phyloP scores from a whole-genome alignment of 164 flowering plant species.

The Euptelea pleiosperma region DNA sequence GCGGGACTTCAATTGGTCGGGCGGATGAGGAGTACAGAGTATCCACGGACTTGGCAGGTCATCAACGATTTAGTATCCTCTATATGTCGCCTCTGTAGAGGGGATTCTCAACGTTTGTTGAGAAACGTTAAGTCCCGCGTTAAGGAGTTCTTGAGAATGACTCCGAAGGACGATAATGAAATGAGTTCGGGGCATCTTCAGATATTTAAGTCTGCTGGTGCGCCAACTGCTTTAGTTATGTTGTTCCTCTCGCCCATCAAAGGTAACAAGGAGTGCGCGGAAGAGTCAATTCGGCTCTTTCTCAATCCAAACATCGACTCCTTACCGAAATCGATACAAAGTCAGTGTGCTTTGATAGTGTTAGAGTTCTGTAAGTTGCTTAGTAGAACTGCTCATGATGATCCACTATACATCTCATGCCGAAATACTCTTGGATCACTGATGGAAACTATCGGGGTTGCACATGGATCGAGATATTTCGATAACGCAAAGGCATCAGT shows the following conservation, averaged over 20 bases:
- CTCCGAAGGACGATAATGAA: slow-evolving; percentile 27
- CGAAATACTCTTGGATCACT: slow-evolving; percentile 58
- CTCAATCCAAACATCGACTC: slow-evolving; percentile 21
- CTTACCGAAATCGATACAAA: slow-evolving; percentile 26
- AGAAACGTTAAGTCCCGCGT: slow-evolving; percentile 26
- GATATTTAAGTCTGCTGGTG: slow-evolving; percentile 50
- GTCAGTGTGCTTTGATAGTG: slow-evolving; percentile 45
- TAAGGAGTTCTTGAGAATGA: slow-evolving; percentile 35
- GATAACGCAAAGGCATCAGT: slow-evolving; percentile 19
- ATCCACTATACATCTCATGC: slow-evolving; percentile 45
- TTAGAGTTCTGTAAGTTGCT: slow-evolving; percentile 81
- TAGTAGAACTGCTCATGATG: slow-evolving; percentile 29
- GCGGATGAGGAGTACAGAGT: slow-evolving; percentile 66
- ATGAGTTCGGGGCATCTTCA: slow-evolving; percentile 41
- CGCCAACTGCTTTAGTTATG: slow-evolving; percentile 59
- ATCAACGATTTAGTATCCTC: slow-evolving; percentile 40
- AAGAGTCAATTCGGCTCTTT: slow-evolving; percentile 48
- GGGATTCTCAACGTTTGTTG: not conserved
- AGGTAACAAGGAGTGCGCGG: slow-evolving; percentile 45
- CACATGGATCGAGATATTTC: slow-evolving; percentile 10
- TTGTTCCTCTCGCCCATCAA: slow-evolving; percentile 43
- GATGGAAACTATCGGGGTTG: slow-evolving; percentile 41
- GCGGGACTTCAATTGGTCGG: slow-evolving; percentile 69
- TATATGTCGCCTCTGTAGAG: slow-evolving; percentile 33
- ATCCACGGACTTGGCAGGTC: slow-evolving; percentile 65